Evolutionary conservation across 148 eudicot species (phyloP).

Genomic region (Spergularia marina): DNA sequence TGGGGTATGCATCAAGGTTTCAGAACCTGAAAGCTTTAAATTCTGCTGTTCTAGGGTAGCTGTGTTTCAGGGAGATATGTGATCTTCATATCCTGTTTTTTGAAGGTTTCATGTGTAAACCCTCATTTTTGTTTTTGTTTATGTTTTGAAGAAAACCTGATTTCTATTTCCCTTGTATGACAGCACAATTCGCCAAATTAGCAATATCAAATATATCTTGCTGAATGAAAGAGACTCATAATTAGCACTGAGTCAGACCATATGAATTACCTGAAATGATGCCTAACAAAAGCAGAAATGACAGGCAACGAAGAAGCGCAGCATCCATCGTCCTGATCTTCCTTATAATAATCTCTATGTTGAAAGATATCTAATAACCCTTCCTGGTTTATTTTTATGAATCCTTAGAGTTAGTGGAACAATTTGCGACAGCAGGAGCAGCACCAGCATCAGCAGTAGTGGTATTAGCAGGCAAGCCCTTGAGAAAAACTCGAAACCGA

Average conservation of each 20-base stretch:
- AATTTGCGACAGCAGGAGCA: neutral
- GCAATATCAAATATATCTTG: neutral
- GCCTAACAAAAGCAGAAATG: constrained; percentile 43
- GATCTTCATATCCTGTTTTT: too few species aligned
- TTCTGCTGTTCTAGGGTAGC: too few species aligned
- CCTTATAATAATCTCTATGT: neutral
- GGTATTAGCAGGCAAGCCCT: constrained; percentile 10
- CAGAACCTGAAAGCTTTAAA: too few species aligned
- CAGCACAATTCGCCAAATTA: neutral
- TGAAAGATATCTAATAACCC: neutral
- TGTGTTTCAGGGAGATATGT: too few species aligned
- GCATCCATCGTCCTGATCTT: constrained; percentile 36
- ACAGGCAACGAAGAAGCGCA: constrained; percentile 27
- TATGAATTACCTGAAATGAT: constrained; percentile 54
- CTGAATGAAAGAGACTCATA: neutral
- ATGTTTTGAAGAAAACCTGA: too few species aligned
- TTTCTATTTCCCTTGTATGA: too few species aligned
- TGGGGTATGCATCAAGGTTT: too few species aligned
- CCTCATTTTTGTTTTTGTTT: too few species aligned
- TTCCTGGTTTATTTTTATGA: neutral
- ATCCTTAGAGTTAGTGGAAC: neutral
- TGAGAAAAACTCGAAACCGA: constrained; percentile 28
- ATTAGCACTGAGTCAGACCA: neutral
- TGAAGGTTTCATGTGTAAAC: too few species aligned
- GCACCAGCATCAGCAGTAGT: neutral